Base-by-base conservation (phyloP, 1,139 yeast genomes). In the Debaryomycetaceae sp. region DNA sequence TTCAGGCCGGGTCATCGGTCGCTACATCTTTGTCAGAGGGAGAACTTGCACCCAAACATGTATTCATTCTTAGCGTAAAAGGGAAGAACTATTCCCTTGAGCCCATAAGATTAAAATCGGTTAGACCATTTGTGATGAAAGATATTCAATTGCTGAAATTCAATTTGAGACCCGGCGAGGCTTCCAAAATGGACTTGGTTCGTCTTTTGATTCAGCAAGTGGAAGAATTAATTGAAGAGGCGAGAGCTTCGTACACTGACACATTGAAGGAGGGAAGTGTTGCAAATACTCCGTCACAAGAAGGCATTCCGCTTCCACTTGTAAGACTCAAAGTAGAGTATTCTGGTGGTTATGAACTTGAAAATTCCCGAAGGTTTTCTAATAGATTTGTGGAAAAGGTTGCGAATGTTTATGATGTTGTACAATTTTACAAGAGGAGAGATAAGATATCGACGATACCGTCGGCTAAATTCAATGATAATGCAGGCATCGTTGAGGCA, bases 1-100 rank as follows among this genome's bases (percentile, higher is more conserved):
- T 95, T 38, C 97, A 91, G 60, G 95, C 97, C 0, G 99, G 99
- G 0, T 88, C 97, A 1, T 87, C 97, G 0, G 87, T 93, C 14
- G 98, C 96, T 0, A 93, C 99, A 0, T 85, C 96, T 11, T 69
- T 95, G 36, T 80, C 87, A 43, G 95, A 87, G 44, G 96, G 95
- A 3, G 99, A 93, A 59, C 78, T 89, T 0, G 75, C 80, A 11
- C 80, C 78, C 34, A 95, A 93, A 59, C 76, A 81, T 57, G 91
- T 84, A 0, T 91, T 87, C 45, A 69, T 93, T 1, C 54, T 95
- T 52, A 81, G 79, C 41, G 69, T 93, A 17, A 75, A 77, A 31
- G 84, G 83, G 4, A 74, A 70, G 38, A 70, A 80, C 39, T 88
- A 84, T 54, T 68, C 78, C 0, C 51, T 89, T 22, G 86, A 86